These are phyloP conservation scores for Leccinum ochraceum DNA, from an alignment of 768 basidiomycete species.

Conservation along the genomic window DNA sequence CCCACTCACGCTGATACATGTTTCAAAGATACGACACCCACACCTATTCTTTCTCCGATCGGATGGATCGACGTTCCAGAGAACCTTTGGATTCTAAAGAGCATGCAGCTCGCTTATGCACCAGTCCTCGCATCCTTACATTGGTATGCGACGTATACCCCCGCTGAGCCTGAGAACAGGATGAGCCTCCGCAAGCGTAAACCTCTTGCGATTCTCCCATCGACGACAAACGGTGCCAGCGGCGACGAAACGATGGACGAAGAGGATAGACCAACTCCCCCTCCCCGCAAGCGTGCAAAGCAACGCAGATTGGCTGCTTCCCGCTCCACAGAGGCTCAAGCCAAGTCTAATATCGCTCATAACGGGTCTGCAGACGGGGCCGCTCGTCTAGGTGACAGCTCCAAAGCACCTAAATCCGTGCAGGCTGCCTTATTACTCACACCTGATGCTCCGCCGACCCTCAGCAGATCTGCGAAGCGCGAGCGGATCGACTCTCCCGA, in stretches of 20 bases:
- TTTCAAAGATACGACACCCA: slow-evolving; percentile 28
- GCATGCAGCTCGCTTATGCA: slow-evolving; percentile 32
- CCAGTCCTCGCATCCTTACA: slow-evolving; percentile 24
- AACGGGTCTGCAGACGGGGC: slow-evolving; percentile 11
- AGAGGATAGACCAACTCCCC: slow-evolving; percentile 30
- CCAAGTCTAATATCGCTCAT: slow-evolving; percentile 5
- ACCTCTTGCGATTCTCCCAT: slow-evolving; percentile 20
- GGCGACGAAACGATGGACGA: slow-evolving; percentile 35
- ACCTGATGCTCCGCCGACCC: slow-evolving; percentile 11
- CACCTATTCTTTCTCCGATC: slow-evolving; percentile 38
- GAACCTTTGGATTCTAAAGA: slow-evolving; percentile 37
- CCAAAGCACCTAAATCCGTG: not conserved
- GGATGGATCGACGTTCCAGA: slow-evolving; percentile 35
- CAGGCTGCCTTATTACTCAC: slow-evolving; percentile 19
- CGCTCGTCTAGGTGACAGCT: slow-evolving; percentile 4
- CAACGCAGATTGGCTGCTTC: slow-evolving; percentile 26
- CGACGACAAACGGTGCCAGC: slow-evolving; percentile 34
- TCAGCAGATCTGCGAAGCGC: slow-evolving; percentile 22
- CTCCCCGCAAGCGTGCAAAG: slow-evolving; percentile 32
- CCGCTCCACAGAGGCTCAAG: slow-evolving; percentile 8
- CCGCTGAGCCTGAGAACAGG: slow-evolving; percentile 31
- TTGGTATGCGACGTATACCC: slow-evolving; percentile 35
- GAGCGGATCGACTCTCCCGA: slow-evolving; percentile 25
- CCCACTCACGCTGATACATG: slow-evolving; percentile 15
- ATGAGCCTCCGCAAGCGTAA: slow-evolving; percentile 38